Base-by-base conservation (phyloP, 2,329 filamentous ascomycete species). In the Pseudocercospora eumusae region DNA sequence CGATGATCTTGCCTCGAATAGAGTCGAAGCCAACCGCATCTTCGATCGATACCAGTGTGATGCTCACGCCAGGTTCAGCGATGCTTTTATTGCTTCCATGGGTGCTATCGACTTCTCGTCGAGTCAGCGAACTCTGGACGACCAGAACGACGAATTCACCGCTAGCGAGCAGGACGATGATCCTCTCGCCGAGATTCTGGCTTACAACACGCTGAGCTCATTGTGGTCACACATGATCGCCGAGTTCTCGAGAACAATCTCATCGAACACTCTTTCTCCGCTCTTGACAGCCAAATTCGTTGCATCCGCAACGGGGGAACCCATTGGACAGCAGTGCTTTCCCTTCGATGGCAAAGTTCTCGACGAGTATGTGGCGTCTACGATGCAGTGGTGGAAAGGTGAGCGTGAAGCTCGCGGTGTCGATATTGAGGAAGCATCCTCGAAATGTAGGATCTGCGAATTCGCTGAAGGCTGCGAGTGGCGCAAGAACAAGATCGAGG, bases 331-430 rank as follows among this genome's bases (percentile, higher is more conserved):
- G 49, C 83, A 84, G 61, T 82, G 82, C 0, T 85, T 95, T 67
- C 80, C 85, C 0, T 91, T 91, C 71, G 88, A 93, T 60, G 79
- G 83, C 0, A 74, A 80, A 0, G 81, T 81, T 2, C 78, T 97
- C 47, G 82, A 88, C 10, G 76, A 75, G 1, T 96, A 96, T 72
- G 74, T 96, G 2, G 73, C 77, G 0, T 82, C 85, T 2, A 88
- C 90, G 66, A 86, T 97, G 84, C 75, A 82, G n/a, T 97, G 92
- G 92, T 98, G 93, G 93, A 86, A 84, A 31, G 93, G 93, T 0
- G 81, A 89, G 69, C 80, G 93, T 15, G 78, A 83, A 55, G 86
- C 92, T 0, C 81, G 82, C 7, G 93, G 93, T 0, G 93, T 97
- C 2, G 82, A 85, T 6, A 83, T 96, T 6, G 88, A 93, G 70